Evolutionary conservation across 768 basidiomycete genomes (phyloP).

Genomic region (Auriscalpium orientale): DNA sequence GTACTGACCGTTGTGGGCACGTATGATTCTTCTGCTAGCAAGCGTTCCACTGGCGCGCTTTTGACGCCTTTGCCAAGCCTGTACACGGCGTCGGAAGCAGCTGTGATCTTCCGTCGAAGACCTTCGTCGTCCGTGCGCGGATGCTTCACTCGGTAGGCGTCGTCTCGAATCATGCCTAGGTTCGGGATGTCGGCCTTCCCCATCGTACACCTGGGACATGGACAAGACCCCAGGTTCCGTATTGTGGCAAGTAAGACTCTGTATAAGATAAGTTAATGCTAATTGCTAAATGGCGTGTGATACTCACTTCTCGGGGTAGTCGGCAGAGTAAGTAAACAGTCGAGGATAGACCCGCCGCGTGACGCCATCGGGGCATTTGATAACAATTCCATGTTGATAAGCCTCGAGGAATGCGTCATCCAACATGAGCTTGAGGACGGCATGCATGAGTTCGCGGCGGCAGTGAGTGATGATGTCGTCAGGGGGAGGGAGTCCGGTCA

Average conservation of each 20-base stretch:
- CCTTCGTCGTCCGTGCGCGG: conserved; percentile 13
- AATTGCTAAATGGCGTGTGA: not conserved
- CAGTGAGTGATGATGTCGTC: conserved; percentile 23
- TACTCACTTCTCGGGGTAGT: conserved; percentile 30
- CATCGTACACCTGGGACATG: conserved; percentile 25
- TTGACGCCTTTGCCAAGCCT: no score
- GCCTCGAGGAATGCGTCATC: conserved; percentile 18
- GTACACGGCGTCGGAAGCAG: no score
- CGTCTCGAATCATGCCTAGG: conserved; percentile 17
- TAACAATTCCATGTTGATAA: conserved; percentile 20
- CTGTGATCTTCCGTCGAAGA: conserved; percentile 3
- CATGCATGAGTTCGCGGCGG: conserved; percentile 25
- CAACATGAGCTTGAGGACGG: conserved; percentile 18
- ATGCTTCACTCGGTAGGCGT: not conserved
- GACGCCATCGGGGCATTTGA: conserved; percentile 22
- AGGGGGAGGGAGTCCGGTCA: conserved; percentile 9
- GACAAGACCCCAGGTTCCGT: conserved; percentile 18
- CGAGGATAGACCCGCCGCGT: conserved; percentile 17
- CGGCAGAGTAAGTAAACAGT: conserved; percentile 24
- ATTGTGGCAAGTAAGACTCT: conserved; percentile 23
- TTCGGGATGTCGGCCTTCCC: conserved; percentile 11
- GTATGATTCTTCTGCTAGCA: conserved; percentile 19
- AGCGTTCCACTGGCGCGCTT: no score
- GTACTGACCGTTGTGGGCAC: conserved; percentile 25
- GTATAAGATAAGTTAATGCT: not conserved